These are phyloP conservation scores for Ichthyophthirius multifiliis DNA, from an alignment of 169 alveolate species.

Conservation along the genomic window DNA sequence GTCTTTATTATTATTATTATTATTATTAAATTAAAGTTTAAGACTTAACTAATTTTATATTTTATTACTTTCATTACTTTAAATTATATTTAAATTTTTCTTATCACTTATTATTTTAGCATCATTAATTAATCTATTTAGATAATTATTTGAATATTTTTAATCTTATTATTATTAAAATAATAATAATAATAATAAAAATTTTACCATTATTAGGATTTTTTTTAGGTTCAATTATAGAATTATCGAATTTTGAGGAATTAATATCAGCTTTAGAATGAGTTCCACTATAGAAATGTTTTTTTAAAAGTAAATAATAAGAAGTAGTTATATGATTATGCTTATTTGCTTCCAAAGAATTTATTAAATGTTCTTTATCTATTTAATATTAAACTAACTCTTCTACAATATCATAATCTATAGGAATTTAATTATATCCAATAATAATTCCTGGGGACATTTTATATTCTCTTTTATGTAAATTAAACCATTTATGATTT, in stretches of 20 bases:
- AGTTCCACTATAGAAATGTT: conserved; percentile 48
- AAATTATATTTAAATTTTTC: not conserved
- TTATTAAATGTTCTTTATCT: conserved; percentile 42
- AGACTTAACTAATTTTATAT: not conserved
- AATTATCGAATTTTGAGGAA: conserved; percentile 14
- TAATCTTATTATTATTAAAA: not conserved
- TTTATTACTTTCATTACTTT: not conserved
- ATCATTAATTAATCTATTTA: not conserved
- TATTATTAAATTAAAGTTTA: not conserved
- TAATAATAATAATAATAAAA: not conserved
- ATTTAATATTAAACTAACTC: conserved; percentile 53
- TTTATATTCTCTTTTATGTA: conserved; percentile 42
- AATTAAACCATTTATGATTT: conserved; percentile 70
- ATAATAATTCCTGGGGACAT: conserved; percentile 48
- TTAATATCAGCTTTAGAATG: conserved; percentile 49
- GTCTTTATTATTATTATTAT: not conserved
- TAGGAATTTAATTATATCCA: conserved; percentile 33
- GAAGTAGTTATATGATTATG: conserved; percentile 78
- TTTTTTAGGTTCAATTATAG: conserved; percentile 7
- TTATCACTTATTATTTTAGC: not conserved
- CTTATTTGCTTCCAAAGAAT: conserved; percentile 68
- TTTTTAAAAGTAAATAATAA: conserved; percentile 48
- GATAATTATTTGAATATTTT: not conserved
- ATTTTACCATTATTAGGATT: conserved; percentile 9
- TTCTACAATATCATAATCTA: conserved; percentile 47